phyloP scores from a whole-genome alignment of 331 rosid species.

The Quercus lobata region DNA sequence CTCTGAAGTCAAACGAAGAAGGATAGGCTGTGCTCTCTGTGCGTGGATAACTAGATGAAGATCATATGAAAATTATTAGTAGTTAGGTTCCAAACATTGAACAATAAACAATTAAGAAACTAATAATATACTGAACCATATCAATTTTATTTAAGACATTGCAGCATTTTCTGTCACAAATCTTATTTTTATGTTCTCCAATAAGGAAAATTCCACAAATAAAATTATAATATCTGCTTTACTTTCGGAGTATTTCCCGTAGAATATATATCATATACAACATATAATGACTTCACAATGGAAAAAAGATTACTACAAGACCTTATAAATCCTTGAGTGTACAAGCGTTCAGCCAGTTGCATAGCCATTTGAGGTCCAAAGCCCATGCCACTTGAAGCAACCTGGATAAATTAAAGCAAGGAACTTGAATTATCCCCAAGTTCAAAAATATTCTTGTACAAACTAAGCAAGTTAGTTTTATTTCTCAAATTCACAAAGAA shows the following conservation, averaged over 20 bases:
- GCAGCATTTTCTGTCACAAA: background rate
- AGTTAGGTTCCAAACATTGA: slow-evolving; percentile 9
- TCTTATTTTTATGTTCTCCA: background rate
- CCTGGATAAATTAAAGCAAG: slow-evolving; percentile 40
- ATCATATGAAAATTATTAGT: slow-evolving; percentile 27
- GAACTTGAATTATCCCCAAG: slow-evolving; percentile 4
- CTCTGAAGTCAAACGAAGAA: slow-evolving; percentile 79
- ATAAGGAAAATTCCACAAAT: background rate
- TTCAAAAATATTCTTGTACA: background rate
- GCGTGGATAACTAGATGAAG: slow-evolving; percentile 81
- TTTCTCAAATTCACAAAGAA: no score
- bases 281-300: background rate
- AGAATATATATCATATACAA: background rate
- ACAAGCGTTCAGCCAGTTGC: slow-evolving; percentile 95
- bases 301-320: slow-evolving; percentile 17
- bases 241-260: background rate
- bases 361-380: slow-evolving; percentile 94
- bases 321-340: slow-evolving; percentile 96
- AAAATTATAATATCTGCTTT: background rate
- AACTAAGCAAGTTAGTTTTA: background rate
- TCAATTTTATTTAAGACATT: background rate
- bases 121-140: background rate
- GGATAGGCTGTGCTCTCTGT: slow-evolving; percentile 98
- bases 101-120: background rate
- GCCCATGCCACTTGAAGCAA: slow-evolving; percentile 95